Percentiles rank a stretch among this genome's conserved stretches.
Evolutionary conservation across 1,284 basidiomycete species (phyloP).

Genomic region (Tausonia pullulans): DNA sequence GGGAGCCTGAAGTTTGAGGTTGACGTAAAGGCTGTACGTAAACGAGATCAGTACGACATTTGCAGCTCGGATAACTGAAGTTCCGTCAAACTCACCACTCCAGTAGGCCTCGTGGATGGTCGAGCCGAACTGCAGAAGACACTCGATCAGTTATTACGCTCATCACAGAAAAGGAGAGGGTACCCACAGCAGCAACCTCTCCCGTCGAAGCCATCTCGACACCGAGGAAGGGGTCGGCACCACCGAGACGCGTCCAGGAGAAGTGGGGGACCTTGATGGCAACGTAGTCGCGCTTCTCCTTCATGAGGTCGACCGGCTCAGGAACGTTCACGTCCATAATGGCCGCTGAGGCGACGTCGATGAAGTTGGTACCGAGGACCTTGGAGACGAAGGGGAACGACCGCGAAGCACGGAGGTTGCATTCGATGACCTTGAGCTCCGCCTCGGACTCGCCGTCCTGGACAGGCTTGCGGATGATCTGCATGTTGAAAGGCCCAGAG

Average conservation of each 20-base stretch:
- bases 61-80: too few species aligned
- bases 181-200: conserved; percentile 66
- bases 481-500: conserved; percentile 99
- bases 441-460: conserved; percentile 44
- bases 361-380: conserved; percentile 93
- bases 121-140: conserved; percentile 53
- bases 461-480: conserved; percentile 81
- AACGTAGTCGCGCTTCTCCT: conserved; percentile 77
- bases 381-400: conserved; percentile 99
- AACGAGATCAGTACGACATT: conserved; percentile 17
- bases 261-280: conserved; percentile 98
- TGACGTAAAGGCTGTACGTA: conserved; percentile 51
- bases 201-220: conserved; percentile 95
- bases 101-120: conserved; percentile 96
- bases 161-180: too few species aligned
- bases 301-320: conserved; percentile 88
- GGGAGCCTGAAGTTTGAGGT: conserved; percentile 88
- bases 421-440: conserved; percentile 93
- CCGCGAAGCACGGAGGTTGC: conserved; percentile 92
- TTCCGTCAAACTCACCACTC: conserved; percentile 39
- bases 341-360: conserved; percentile 85
- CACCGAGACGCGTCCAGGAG: conserved; percentile 90
- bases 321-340: conserved; percentile 80
- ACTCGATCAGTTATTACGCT: too few species aligned
- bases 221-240: conserved; percentile 76